Conservation (phyloP, 257 asterid species). For the Cruciata laevipes region DNA sequence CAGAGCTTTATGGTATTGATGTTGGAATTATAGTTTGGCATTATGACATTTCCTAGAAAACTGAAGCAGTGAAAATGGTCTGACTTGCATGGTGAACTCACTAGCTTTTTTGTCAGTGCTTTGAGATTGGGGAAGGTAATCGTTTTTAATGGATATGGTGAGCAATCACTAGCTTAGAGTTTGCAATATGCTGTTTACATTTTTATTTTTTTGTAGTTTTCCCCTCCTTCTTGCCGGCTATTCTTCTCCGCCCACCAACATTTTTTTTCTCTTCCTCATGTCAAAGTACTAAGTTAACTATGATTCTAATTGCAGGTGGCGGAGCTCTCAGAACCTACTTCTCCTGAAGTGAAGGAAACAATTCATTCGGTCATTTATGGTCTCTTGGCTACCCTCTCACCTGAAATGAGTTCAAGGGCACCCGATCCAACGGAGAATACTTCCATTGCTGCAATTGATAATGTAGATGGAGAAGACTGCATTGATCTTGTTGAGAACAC, state of each 20-base stretch:
- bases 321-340: conserved; percentile 89
- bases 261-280: background rate
- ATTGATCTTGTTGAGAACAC: conserved; percentile 80
- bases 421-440: conserved; percentile 44
- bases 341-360: conserved; percentile 59
- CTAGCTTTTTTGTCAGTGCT: background rate
- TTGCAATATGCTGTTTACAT: background rate
- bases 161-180: background rate
- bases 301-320: conserved; percentile 47
- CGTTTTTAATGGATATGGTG: background rate
- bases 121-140: background rate
- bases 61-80: background rate
- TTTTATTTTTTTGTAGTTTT: background rate
- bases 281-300: conserved; percentile 8
- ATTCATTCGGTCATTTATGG: conserved; percentile 88
- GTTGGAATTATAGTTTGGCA: background rate
- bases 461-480: conserved; percentile 53
- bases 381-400: conserved; percentile 94
- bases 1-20: background rate
- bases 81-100: background rate
- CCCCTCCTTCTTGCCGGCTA: background rate
- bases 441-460: conserved; percentile 35
- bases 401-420: conserved; percentile 84
- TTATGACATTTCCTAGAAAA: background rate
- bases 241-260: background rate